Evolutionary conservation across 345 rosid species (phyloP).

Genomic region (Salix brachista): DNA sequence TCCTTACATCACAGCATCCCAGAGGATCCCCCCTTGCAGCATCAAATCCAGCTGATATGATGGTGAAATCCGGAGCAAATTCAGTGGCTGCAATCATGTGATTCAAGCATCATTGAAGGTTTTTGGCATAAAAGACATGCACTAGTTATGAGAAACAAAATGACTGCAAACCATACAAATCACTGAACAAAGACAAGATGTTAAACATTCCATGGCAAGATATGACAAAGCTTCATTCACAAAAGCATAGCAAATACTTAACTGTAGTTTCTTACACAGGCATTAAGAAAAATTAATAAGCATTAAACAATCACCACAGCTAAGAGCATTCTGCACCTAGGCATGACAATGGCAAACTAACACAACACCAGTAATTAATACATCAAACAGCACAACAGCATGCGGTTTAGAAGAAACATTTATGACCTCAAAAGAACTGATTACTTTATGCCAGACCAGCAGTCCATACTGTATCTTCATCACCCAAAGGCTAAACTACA

Average conservation of each 20-base stretch:
- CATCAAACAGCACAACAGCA: neutral
- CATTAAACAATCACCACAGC: neutral
- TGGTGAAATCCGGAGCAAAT: constrained; percentile 88
- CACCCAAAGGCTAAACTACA: too few relatives aligned
- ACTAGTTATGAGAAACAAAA: neutral
- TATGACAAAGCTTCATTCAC: neutral
- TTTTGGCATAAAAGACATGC: neutral
- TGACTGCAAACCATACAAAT: neutral
- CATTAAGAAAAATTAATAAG: neutral
- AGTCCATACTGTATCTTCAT: too few relatives aligned
- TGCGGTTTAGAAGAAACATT: neutral
- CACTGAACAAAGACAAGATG: neutral
- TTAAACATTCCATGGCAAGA: neutral
- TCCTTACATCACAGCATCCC: constrained; percentile 93
- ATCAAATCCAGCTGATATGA: constrained; percentile 98
- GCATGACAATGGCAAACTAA: neutral
- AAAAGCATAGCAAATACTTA: too few relatives aligned
- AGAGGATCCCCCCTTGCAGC: constrained; percentile 98
- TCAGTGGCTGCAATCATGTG: constrained; percentile 59
- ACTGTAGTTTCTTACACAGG: too few relatives aligned
- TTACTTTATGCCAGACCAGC: neutral
- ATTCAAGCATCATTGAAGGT: constrained; percentile 7
- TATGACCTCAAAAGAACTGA: neutral
- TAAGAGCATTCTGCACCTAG: neutral
- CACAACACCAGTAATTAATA: neutral